Percentiles rank a stretch among this genome's conserved stretches.
phyloP scores from a whole-genome alignment of 805 yeast species.

The Hanseniaspora mollemarum region DNA sequence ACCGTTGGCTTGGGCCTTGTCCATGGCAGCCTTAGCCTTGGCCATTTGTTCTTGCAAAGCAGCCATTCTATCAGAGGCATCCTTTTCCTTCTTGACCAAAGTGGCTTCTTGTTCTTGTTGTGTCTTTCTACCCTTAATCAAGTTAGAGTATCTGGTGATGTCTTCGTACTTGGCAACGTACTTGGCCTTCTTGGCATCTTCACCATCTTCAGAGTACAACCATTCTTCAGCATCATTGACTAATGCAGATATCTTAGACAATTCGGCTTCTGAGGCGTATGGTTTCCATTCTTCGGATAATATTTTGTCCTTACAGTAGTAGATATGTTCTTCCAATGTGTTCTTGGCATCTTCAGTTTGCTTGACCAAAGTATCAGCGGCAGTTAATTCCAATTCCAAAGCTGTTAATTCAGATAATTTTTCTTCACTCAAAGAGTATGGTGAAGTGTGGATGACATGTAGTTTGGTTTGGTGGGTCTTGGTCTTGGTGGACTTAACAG shows the following conservation, averaged over 20 bases:
- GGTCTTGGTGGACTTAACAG: constrained; percentile 33
- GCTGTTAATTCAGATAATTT: constrained; percentile 56
- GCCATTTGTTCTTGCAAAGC: constrained; percentile 66
- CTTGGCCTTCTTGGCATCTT: constrained; percentile 89
- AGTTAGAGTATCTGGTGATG: constrained; percentile 85
- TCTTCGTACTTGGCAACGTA: constrained; percentile 97
- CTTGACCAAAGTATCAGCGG: constrained; percentile 91
- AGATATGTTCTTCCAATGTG: constrained; percentile 95
- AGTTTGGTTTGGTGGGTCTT: constrained; percentile 85
- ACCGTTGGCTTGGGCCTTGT: constrained; percentile 24
- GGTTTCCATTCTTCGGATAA: constrained; percentile 59
- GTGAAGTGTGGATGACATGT: constrained; percentile 33
- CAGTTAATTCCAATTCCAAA: constrained; percentile 69
- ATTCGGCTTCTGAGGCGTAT: constrained; percentile 86
- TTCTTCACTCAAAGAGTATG: constrained; percentile 50
- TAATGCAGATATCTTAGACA: constrained; percentile 59
- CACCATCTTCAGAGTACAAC: constrained; percentile 88
- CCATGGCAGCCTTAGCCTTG: constrained; percentile 35
- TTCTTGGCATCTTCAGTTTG: constrained; percentile 99
- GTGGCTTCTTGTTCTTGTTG: constrained; percentile 92
- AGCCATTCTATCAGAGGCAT: constrained; percentile 75
- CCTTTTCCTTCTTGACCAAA: constrained; percentile 74
- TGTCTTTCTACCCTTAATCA: constrained; percentile 88
- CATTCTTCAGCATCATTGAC: constrained; percentile 88
- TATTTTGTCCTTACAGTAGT: constrained; percentile 89